A percentile compares a stretch with the other conserved stretches of the same genome.
These are phyloP conservation scores for Parachaetomium inaequale DNA, from an alignment of 495 filamentous ascomycete genomes.

Conservation along the genomic window DNA sequence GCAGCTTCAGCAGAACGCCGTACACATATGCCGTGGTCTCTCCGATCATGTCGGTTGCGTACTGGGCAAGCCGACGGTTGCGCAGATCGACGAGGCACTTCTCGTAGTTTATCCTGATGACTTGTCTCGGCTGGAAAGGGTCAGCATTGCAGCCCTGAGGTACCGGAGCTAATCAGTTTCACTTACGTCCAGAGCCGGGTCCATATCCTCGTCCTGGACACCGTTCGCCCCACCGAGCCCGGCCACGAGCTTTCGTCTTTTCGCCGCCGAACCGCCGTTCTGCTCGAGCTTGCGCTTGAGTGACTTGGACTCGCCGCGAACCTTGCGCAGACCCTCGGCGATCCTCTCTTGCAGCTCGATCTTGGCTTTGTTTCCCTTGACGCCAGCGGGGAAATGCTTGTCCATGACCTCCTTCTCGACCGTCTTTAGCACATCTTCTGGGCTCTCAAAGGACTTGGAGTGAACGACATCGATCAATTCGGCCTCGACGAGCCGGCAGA, in stretches of 20 bases:
- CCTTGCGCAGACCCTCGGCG: conserved; percentile 50
- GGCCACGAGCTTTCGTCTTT: conserved; percentile 47
- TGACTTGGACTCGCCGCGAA: conserved; percentile 42
- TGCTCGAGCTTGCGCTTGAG: conserved; percentile 50
- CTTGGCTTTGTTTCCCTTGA: conserved; percentile 54
- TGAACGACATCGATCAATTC: conserved; percentile 46
- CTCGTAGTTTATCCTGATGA: conserved; percentile 79
- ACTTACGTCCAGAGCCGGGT: conserved; percentile 39
- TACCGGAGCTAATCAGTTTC: background rate
- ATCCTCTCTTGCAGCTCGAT: conserved; percentile 52
- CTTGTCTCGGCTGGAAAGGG: conserved; percentile 47
- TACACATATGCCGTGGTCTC: conserved; percentile 71
- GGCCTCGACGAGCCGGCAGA: conserved; percentile 43
- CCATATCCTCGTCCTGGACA: conserved; percentile 37
- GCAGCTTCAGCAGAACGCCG: conserved; percentile 59
- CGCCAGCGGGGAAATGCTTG: conserved; percentile 36
- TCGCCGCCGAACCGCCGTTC: conserved; percentile 39
- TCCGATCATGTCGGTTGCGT: conserved; percentile 57
- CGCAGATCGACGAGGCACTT: conserved; percentile 79
- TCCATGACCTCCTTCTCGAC: conserved; percentile 44
- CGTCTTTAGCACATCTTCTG: conserved; percentile 35
- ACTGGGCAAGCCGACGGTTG: conserved; percentile 65
- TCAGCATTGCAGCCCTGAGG: conserved; percentile 25
- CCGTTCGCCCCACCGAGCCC: conserved; percentile 31
- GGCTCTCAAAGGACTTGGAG: conserved; percentile 37